Evolutionary conservation across 2,329 filamentous ascomycete genomes (phyloP).

Genomic region (Trichothecium roseum): DNA sequence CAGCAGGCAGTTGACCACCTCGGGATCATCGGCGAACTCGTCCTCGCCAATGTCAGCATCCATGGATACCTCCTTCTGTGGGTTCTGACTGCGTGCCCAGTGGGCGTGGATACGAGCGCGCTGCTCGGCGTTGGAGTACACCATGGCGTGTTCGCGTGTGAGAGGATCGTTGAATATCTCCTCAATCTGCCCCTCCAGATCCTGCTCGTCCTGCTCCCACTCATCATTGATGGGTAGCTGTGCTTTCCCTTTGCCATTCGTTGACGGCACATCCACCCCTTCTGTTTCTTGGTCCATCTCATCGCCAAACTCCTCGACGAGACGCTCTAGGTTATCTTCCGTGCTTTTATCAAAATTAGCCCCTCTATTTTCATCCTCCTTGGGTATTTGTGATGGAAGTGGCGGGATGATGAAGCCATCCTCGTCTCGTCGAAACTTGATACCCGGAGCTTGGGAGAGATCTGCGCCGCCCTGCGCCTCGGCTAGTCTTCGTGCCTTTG

Average conservation of each 20-base stretch:
- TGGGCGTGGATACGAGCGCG: constrained; percentile 43
- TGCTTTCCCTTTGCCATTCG: constrained; percentile 17
- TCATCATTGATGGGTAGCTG: constrained; percentile 49
- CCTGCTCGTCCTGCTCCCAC: constrained; percentile 52
- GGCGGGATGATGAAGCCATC: constrained; percentile 60
- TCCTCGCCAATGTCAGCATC: constrained; percentile 60
- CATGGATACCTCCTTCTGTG: constrained; percentile 40
- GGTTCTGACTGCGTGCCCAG: constrained; percentile 37
- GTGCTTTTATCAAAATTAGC: constrained; percentile 7
- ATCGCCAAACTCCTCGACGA: constrained; percentile 36
- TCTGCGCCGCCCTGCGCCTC: constrained; percentile 18
- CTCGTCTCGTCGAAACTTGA: constrained; percentile 42
- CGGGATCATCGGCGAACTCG: constrained; percentile 83
- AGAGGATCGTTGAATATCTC: constrained; percentile 56
- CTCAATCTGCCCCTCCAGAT: constrained; percentile 60
- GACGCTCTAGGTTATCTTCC: constrained; percentile 23
- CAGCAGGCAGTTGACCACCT: constrained; percentile 73
- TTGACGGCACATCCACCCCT: neutral
- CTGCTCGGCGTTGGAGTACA: constrained; percentile 47
- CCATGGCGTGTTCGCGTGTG: constrained; percentile 43
- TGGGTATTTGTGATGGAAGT: constrained; percentile 27
- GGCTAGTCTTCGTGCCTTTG: constrained; percentile 2
- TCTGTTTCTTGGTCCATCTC: constrained; percentile 19
- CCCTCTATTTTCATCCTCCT: constrained; percentile 15
- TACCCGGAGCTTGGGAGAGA: constrained; percentile 20